Evolutionary conservation across 352 stramenopile genomes (phyloP), one percentile per base, ranked within the genome.

Genomic region (Phytopythium kandeliae): DNA sequence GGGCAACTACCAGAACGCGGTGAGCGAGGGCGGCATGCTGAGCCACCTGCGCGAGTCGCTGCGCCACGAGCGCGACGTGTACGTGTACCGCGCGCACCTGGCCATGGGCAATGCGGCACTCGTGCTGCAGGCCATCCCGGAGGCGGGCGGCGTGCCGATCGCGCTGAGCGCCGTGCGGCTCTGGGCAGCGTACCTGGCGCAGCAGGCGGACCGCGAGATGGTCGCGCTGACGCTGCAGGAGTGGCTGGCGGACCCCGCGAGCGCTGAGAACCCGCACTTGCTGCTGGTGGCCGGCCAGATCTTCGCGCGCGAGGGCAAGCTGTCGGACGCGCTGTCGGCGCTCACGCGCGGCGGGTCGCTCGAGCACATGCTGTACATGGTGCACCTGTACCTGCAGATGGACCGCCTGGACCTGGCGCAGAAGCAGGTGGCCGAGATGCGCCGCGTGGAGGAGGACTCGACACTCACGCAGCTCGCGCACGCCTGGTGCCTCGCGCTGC

Each of bases 401-500:
- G 90, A 98, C 65, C 86, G 96, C 11, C 31, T 92, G 7, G 96
- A 99, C 67, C 68, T 99, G 35, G 96, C 93, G 4, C 57, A 84
- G 38, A 85, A 96, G 60, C 71, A 89, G 38, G 71, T 98, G 31
- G 62, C 82, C 36, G 68, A 96, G 50, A 89, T 99, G 78, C 79
- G 88, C 55, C 72, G 79, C 54, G 88, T 89, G 24, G 96, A 99
- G 65, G 96, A 99, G 67, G 96, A 99, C 74, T 91, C 90, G 49
- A 97, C 97, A 48, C 74, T 98, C 42, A 98, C 95, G 19, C 95
- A 98, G 73, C 68, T 99, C 26, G 84, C 86, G 35, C 71, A 80
- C 40, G 91, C 96, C 7, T 98, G 97, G 74, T 74, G 96, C 38
- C 51, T 90, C 21, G 79, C 80, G 60, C 69, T 94, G 1, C 78